A percentile compares a stretch with the other conserved stretches of the same genome.
These are phyloP conservation scores for Hyphodiscus hymeniophilus DNA, from an alignment of 495 filamentous ascomycete genomes.

Conservation along the genomic window DNA sequence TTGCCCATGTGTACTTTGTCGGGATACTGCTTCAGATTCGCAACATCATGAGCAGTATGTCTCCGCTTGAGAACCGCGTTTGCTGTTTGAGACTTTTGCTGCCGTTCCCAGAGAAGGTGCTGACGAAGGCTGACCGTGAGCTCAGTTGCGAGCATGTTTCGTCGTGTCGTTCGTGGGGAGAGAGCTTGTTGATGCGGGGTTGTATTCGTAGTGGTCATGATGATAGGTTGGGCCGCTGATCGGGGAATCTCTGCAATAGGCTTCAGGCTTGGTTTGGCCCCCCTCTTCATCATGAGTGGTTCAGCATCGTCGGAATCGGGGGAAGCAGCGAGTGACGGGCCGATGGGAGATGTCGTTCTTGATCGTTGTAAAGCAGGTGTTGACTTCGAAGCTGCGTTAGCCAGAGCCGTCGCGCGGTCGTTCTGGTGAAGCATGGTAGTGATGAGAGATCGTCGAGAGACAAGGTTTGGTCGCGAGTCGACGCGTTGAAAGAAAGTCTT, in stretches of 20 bases:
- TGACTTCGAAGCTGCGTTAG: conserved; percentile 62
- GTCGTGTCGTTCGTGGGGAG: conserved; percentile 84
- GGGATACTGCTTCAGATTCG: conserved; percentile 73
- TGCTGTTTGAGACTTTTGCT: conserved; percentile 82
- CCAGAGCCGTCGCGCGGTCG: conserved; percentile 55
- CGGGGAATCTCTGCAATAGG: conserved; percentile 53
- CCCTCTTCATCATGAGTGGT: conserved; percentile 56
- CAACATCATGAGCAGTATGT: conserved; percentile 85
- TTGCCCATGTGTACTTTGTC: conserved; percentile 41
- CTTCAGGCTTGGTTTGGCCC: conserved; percentile 26
- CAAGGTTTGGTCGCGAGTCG: conserved; percentile 77
- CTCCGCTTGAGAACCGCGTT: conserved; percentile 83
- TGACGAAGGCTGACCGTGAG: conserved; percentile 73
- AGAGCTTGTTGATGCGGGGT: conserved; percentile 58
- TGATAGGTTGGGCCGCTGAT: conserved; percentile 68
- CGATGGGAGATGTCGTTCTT: conserved; percentile 62
- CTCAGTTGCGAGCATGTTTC: conserved; percentile 96
- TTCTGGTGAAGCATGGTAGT: conserved; percentile 77
- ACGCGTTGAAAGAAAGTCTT: conserved; percentile 78
- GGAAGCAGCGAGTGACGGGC: conserved; percentile 64
- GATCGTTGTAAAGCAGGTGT: conserved; percentile 76
- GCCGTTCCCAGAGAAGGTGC: conserved; percentile 77
- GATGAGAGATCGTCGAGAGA: conserved; percentile 79
- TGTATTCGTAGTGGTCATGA: conserved; percentile 61
- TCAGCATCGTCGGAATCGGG: conserved; percentile 64